Evolutionary conservation across 176 grass and related monocot species (phyloP).

Genomic region (Lolium rigidum): DNA sequence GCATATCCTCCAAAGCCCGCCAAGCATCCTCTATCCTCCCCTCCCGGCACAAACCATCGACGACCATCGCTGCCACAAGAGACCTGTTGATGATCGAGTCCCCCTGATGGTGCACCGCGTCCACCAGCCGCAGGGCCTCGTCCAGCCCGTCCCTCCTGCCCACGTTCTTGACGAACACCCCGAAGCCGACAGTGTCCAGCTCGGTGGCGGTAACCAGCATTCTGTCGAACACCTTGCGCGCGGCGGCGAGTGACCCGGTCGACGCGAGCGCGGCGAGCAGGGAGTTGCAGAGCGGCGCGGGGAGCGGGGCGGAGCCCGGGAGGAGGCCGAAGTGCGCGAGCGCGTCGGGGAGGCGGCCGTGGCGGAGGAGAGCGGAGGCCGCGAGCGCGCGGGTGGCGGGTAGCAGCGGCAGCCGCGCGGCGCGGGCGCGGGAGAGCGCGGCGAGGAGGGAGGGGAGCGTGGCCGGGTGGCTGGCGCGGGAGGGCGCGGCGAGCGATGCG

Average conservation of each 20-base stretch:
- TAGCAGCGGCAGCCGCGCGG: constrained; percentile 23
- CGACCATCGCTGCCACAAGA: constrained; percentile 55
- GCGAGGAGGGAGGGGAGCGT: constrained; percentile 37
- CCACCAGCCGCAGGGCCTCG: constrained; percentile 46
- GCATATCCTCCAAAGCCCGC: constrained; percentile 63
- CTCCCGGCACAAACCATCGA: constrained; percentile 58
- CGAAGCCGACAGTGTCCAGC: constrained; percentile 65
- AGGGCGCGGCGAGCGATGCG: constrained; percentile 26
- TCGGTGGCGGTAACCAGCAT: constrained; percentile 45
- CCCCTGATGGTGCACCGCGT: constrained; percentile 18
- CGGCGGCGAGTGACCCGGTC: constrained; percentile 44
- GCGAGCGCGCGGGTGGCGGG: constrained; percentile 40
- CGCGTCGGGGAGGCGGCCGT: constrained; percentile 53
- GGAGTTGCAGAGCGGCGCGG: constrained; percentile 56
- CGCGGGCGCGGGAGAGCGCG: constrained; percentile 33
- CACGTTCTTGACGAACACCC: constrained; percentile 58
- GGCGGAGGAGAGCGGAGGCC: constrained; percentile 45
- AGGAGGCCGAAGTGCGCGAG: constrained; percentile 66
- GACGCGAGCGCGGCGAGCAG: constrained; percentile 53
- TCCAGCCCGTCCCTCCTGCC: constrained; percentile 40
- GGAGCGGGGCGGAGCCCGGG: constrained; percentile 26
- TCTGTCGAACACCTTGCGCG: constrained; percentile 68
- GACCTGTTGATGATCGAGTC: constrained; percentile 60
- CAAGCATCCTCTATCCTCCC: constrained; percentile 75
- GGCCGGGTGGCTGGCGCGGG: constrained; percentile 9